Evolutionary conservation across 768 basidiomycete species (phyloP).

Genomic region (Leccinum longicurvipes): DNA sequence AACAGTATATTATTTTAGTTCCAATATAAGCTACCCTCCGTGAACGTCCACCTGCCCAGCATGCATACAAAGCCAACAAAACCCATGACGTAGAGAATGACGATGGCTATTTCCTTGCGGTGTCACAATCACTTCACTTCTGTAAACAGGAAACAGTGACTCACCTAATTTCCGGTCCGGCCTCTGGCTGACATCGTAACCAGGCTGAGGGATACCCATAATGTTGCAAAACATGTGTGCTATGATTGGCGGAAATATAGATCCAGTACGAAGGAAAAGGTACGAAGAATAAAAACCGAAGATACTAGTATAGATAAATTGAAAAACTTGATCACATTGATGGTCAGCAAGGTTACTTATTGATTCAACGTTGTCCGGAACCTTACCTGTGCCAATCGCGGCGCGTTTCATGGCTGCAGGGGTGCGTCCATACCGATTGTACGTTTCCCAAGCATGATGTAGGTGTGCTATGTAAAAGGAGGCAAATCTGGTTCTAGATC

Average conservation of each 20-base stretch:
- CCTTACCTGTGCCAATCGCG: conserved; percentile 50
- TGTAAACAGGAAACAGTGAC: conserved; percentile 8
- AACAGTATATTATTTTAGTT: conserved; percentile 3
- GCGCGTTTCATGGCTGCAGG: conserved; percentile 62
- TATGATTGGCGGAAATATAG: conserved; percentile 69
- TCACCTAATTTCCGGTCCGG: conserved; percentile 51
- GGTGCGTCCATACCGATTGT: conserved; percentile 69
- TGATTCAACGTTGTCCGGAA: neutral
- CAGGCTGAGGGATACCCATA: conserved; percentile 83
- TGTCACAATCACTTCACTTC: conserved; percentile 10
- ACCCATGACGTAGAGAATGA: conserved; percentile 54
- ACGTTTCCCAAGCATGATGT: conserved; percentile 91
- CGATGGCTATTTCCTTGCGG: conserved; percentile 43
- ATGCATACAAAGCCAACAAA: conserved; percentile 53
- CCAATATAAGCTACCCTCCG: conserved; percentile 44
- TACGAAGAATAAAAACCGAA: conserved; percentile 89
- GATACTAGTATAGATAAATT: conserved; percentile 85
- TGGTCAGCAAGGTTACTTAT: conserved; percentile 13
- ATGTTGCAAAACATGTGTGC: conserved; percentile 92
- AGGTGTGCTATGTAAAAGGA: conserved; percentile 62
- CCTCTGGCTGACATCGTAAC: conserved; percentile 50
- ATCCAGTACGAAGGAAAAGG: conserved; percentile 83
- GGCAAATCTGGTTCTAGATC: conserved; percentile 4
- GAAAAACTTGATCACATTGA: conserved; percentile 57
- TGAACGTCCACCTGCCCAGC: conserved; percentile 51